A percentile compares a stretch with the other conserved stretches of the same genome.
Evolutionary conservation across 208 protist species (phyloP).

Genomic region (Acanthamoeba castellanii): DNA sequence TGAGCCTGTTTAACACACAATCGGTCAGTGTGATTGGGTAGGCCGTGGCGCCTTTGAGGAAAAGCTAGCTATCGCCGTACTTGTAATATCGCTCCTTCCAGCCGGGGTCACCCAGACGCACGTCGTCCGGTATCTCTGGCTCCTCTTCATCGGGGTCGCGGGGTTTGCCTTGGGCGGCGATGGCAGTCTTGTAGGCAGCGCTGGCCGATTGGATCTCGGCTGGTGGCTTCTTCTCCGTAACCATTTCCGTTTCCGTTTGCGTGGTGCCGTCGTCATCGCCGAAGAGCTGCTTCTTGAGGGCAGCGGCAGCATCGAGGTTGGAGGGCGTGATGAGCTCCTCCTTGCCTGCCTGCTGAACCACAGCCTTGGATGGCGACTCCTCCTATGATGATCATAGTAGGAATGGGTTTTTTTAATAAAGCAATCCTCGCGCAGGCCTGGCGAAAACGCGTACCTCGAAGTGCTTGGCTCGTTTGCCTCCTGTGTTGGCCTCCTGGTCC

Average conservation of each 20-base stretch:
- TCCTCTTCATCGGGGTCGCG: slow-evolving; percentile 24
- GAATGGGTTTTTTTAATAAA: too few species aligned
- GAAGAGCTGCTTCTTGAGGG: background rate
- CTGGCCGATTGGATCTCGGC: slow-evolving; percentile 7
- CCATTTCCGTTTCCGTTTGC: background rate
- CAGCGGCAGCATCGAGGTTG: background rate
- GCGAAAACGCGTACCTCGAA: background rate
- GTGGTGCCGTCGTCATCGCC: background rate
- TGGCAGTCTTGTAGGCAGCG: background rate
- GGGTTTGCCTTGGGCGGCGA: background rate
- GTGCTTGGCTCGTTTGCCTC: background rate
- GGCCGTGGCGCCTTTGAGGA: background rate
- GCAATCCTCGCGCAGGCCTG: too few species aligned
- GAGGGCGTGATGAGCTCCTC: background rate
- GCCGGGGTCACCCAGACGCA: slow-evolving; percentile 88
- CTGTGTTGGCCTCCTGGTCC: slow-evolving; percentile 54
- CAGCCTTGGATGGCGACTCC: background rate
- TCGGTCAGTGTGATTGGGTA: background rate
- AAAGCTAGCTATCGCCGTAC: too few species aligned
- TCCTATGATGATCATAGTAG: too few species aligned
- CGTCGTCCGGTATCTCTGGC: slow-evolving; percentile 68
- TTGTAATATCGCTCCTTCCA: slow-evolving; percentile 94
- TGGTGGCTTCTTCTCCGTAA: background rate
- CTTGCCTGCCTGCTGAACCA: background rate
- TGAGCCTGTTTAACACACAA: background rate